Percentiles rank a stretch among this genome's conserved stretches.
Evolutionary conservation across 192 early-diverging fungal genomes (phyloP).

Genomic region (Backusella luteola): DNA sequence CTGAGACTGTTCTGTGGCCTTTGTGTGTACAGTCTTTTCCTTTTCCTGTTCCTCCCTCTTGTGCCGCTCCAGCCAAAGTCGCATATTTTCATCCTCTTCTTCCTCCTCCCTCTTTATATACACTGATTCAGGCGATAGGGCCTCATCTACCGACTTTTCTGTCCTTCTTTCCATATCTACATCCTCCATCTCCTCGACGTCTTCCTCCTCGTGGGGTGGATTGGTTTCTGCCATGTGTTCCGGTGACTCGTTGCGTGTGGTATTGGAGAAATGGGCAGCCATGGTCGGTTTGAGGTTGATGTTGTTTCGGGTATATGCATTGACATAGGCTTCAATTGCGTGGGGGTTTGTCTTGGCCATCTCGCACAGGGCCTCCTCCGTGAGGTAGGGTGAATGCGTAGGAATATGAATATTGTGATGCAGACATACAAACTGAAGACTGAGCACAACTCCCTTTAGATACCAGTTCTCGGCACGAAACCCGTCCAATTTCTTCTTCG

Average conservation of each 20-base stretch:
- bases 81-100: neutral
- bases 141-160: neutral
- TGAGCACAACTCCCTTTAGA: conserved; percentile 45
- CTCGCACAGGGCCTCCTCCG: conserved; percentile 25
- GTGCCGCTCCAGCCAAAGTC: neutral
- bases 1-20: neutral
- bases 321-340: conserved; percentile 33
- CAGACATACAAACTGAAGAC: conserved; percentile 41
- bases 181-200: neutral
- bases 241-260: neutral
- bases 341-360: conserved; percentile 33
- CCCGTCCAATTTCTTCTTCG: conserved; percentile 42
- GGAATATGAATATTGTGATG: conserved; percentile 34
- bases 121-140: neutral
- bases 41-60: neutral
- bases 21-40: neutral
- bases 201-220: neutral
- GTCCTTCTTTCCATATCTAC: neutral
- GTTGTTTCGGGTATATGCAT: conserved; percentile 31
- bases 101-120: neutral
- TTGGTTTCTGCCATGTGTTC: neutral
- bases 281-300: conserved; percentile 23
- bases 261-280: conserved; percentile 21
- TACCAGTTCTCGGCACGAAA: conserved; percentile 46
- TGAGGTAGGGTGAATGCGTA: conserved; percentile 31